phyloP scores from a whole-genome alignment of 2,329 filamentous ascomycete species.

The Westerdykella aurantiaca region DNA sequence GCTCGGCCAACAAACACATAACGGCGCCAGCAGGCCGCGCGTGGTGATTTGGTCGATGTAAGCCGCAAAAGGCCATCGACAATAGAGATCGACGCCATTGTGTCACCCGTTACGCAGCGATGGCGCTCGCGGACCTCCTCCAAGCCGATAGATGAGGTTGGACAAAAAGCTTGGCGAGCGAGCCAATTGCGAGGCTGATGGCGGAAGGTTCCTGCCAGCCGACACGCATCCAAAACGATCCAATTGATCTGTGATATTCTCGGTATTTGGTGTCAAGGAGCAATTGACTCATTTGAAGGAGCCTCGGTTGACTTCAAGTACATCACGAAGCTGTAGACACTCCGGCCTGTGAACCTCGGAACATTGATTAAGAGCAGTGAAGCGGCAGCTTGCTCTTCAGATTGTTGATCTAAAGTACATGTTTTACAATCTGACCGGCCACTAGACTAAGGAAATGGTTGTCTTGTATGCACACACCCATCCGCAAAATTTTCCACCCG shows the following conservation, averaged over 20 bases:
- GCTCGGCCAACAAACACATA: no score
- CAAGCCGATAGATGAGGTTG: conserved; percentile 18
- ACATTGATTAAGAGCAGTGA: conserved; percentile 27
- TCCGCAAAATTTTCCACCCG: conserved; percentile 35
- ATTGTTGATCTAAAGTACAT: conserved; percentile 41
- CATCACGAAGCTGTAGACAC: background rate
- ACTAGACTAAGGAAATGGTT: conserved; percentile 35
- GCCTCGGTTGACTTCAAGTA: background rate
- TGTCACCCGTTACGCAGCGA: no score
- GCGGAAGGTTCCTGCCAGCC: conserved; percentile 11
- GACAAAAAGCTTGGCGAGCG: conserved; percentile 26
- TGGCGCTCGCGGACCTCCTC: no score
- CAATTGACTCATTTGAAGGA: conserved; percentile 28
- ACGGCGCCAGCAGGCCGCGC: no score
- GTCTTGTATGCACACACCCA: conserved; percentile 39
- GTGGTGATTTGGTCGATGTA: no score
- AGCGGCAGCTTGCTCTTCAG: conserved; percentile 39
- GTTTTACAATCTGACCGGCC: conserved; percentile 41
- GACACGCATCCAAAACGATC: conserved; percentile 19
- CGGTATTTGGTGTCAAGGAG: conserved; percentile 11
- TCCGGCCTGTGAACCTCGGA: conserved; percentile 19
- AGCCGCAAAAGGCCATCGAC: no score
- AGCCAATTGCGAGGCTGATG: conserved; percentile 1
- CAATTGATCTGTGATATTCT: conserved; percentile 10
- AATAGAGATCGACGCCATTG: no score